Evolutionary conservation across 768 basidiomycete species (phyloP), one percentile per base, ranked within the genome.

Genomic region (Inosperma sp.): DNA sequence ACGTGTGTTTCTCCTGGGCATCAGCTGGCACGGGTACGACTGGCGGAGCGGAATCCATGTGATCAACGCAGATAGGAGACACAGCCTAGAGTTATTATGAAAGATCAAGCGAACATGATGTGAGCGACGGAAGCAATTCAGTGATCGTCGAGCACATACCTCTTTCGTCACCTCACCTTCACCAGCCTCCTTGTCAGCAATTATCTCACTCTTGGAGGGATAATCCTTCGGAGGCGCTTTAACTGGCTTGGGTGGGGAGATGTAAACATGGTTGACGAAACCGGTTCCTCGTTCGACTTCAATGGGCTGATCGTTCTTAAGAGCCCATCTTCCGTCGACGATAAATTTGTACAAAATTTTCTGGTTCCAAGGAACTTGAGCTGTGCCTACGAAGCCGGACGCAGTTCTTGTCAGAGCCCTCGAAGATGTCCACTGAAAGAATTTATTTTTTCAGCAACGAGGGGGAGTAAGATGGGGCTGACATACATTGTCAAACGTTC

Each of bases 341-440:
- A 90, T 72, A 62, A 81, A 92, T 67, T 92, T 92, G 79, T 86
- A 92, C 6, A 70, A 60, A 50, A 87, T 69, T 59, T 80, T 84
- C 43, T 77, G 62, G 40, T 72, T 79, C 79, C 79, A 88, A 1
- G 84, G 83, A 25, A 89, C 69, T 42, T 67, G 61, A 19, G 78
- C 68, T 4, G 66, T 72, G 17, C 75, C 80, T 47, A 72, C 68
- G 65, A 88, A 91, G 4, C 82, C 83, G 23, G 68, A 60, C 14
- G 73, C 67, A 16, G 71, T 73, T 62, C 75, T 83, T 21, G 69
- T 67, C 53, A 88, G 79, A 51, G 66, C 74, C 39, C 76, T 66
- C 30, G 83, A 81, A 51, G 69, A 67, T 22, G 81, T 72, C 85
- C 85, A 88, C 85, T 86, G 42, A 19, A 56, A 41, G 47, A 49